Base-by-base conservation (phyloP, 2,329 filamentous ascomycete species). In the Fusarium heterosporum region DNA sequence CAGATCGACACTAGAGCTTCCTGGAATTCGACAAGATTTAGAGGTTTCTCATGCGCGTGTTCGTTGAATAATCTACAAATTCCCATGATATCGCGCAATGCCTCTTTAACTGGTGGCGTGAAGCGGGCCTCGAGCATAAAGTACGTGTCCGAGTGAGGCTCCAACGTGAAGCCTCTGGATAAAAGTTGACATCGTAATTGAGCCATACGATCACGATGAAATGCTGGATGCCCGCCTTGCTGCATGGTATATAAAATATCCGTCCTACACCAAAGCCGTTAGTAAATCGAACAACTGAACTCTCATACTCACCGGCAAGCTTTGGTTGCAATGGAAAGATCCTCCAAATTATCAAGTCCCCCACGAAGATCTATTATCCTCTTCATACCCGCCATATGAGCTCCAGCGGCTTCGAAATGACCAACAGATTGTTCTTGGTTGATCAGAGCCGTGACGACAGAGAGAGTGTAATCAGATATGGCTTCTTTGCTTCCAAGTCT, bases 191-290 rank as follows among this genome's bases (percentile, higher is more conserved):
- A 7, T 2, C 2, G 38, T 8, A 55, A 12, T 2, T 10, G 14
- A 3, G 8, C 2, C 7, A 55, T 55, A 4, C 4, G 38, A 14
- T 61, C 36, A 19, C 58, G 58, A 36, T 47, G 2, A 4, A 61
- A 61, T 0, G 46, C 0, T 2, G 58, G 41, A 0, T 8, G 10
- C 3, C 36, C n/a, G 1, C 41, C 47, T 25, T 61, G 48, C 16
- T 61, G 56, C 9, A 61, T 28, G 4, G 41, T 34, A 1, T 61
- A 61, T 4, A 61, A 12, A 14, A 61, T 55, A 29, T 61, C 58
- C 8, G 58, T 61, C 4, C 58, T 61, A n/a, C n/a, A n/a, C 1
- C 1, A 4, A 1, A 4, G 1, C 16, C 8, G 12, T 61, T 8
- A 61, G 40, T 2, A 12, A 22, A 1, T 3, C 2, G 1, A 3